phyloP scores from a whole-genome alignment of 257 asterid genomes.

The Coffea canephora region DNA sequence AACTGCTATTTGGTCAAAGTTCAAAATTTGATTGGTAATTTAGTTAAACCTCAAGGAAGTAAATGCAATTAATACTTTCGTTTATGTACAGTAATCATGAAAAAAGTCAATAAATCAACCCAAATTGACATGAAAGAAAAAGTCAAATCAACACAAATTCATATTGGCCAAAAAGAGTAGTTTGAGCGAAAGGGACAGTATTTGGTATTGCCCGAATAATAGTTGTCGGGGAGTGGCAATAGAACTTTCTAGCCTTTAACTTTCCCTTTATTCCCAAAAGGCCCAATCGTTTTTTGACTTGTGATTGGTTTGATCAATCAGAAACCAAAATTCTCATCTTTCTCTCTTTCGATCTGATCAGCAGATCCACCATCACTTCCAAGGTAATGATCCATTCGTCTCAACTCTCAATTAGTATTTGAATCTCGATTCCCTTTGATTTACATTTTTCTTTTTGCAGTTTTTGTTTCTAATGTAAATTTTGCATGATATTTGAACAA shows the following conservation, averaged over 20 bases:
- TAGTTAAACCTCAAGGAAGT: no score
- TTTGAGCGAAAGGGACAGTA: neutral
- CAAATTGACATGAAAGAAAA: no score
- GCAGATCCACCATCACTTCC: constrained; percentile 2
- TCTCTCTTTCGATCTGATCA: neutral
- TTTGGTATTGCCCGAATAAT: no score
- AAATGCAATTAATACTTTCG: no score
- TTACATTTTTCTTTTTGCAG: neutral
- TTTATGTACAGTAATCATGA: no score
- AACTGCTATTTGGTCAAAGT: no score
- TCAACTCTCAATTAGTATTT: neutral
- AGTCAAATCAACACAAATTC: no score
- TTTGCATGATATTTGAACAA: neutral
- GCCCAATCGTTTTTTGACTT: neutral
- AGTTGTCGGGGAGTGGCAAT: constrained; percentile 1
- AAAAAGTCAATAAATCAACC: no score
- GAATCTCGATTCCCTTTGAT: neutral
- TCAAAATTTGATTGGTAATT: no score
- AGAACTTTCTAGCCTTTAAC: neutral
- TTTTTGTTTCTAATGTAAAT: neutral
- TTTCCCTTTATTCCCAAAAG: neutral
- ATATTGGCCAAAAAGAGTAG: neutral
- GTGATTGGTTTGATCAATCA: constrained; percentile 5
- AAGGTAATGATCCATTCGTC: constrained; percentile 12
- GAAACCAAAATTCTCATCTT: neutral